Conservation (phyloP, 108 stramenopile species). For the Cyclostephanos invisitatus region DNA sequence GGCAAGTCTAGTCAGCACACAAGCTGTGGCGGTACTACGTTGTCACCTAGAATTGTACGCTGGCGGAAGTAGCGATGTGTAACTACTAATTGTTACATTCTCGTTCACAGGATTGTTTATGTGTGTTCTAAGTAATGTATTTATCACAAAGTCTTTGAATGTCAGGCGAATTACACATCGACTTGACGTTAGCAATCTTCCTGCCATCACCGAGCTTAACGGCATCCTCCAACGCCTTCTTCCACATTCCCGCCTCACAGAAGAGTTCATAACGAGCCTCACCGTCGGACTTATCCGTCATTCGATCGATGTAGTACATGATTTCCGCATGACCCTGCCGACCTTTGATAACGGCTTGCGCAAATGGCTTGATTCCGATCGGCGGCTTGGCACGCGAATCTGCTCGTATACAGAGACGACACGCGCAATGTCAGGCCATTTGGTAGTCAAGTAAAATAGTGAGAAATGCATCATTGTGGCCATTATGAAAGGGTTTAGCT, state of each 20-base stretch:
- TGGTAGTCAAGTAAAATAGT: not conserved
- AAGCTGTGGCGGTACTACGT: no score
- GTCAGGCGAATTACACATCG: slow-evolving; percentile 65
- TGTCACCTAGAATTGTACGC: no score
- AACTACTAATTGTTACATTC: no score
- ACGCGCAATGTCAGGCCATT: not conserved
- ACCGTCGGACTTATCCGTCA: slow-evolving; percentile 49
- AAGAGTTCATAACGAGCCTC: slow-evolving; percentile 79
- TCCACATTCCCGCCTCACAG: slow-evolving; percentile 75
- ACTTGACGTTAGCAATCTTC: slow-evolving; percentile 66
- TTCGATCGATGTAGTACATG: slow-evolving; percentile 68
- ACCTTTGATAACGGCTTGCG: slow-evolving; percentile 72
- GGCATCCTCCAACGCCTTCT: slow-evolving; percentile 75
- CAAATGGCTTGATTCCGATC: slow-evolving; percentile 86
- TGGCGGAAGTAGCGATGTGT: no score
- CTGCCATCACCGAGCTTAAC: slow-evolving; percentile 64
- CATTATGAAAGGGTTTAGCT: not conserved
- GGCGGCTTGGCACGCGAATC: slow-evolving; percentile 80
- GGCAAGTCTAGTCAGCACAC: no score
- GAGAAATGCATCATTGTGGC: not conserved
- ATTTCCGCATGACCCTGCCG: slow-evolving; percentile 58
- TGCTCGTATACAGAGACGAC: slow-evolving; percentile 17
- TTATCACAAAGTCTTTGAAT: slow-evolving; percentile 71
- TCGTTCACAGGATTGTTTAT: no score
- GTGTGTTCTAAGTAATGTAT: slow-evolving; percentile 15